Conservation (phyloP, 2,329 filamentous ascomycete genomes). For the Pseudogymnoascus sp. region DNA sequence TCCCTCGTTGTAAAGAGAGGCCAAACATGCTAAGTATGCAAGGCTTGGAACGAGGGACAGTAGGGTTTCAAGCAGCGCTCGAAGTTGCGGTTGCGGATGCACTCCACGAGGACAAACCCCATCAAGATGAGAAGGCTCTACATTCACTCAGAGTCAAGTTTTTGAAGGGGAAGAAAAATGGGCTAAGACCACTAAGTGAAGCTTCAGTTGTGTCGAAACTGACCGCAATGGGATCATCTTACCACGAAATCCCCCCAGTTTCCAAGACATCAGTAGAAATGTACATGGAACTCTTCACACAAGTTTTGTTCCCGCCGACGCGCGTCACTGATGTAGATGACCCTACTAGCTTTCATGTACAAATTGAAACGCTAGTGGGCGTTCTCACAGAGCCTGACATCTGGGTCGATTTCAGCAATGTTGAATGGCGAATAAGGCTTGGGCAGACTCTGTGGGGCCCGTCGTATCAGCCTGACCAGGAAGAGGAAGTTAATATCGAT, state of each 20-base stretch:
- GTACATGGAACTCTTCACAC: conserved; percentile 53
- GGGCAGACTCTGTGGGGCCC: conserved; percentile 63
- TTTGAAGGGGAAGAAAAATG: conserved; percentile 30
- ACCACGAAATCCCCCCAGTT: conserved; percentile 40
- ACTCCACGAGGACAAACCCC: conserved; percentile 51
- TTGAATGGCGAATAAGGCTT: conserved; percentile 66
- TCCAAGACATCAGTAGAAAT: conserved; percentile 46
- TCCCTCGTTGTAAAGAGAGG: conserved; percentile 27
- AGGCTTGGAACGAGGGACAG: conserved; percentile 60
- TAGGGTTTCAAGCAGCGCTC: conserved; percentile 60
- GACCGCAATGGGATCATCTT: conserved; percentile 42
- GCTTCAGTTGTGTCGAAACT: conserved; percentile 50
- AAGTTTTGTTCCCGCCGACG: conserved; percentile 48
- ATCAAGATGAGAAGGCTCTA: conserved; percentile 21
- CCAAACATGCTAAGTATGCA: conserved; percentile 67
- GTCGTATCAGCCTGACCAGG: conserved; percentile 39
- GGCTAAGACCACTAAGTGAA: conserved; percentile 47
- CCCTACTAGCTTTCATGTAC: conserved; percentile 56
- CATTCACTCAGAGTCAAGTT: conserved; percentile 21
- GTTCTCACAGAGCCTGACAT: conserved; percentile 56
- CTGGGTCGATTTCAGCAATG: conserved; percentile 66
- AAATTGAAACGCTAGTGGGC: conserved; percentile 60
- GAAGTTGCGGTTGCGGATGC: conserved; percentile 57
- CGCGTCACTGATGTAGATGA: conserved; percentile 48
- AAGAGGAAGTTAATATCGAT: conserved; percentile 45